These are phyloP conservation scores for Pythium oligandrum DNA, from an alignment of 352 stramenopile species.

Conservation along the genomic window DNA sequence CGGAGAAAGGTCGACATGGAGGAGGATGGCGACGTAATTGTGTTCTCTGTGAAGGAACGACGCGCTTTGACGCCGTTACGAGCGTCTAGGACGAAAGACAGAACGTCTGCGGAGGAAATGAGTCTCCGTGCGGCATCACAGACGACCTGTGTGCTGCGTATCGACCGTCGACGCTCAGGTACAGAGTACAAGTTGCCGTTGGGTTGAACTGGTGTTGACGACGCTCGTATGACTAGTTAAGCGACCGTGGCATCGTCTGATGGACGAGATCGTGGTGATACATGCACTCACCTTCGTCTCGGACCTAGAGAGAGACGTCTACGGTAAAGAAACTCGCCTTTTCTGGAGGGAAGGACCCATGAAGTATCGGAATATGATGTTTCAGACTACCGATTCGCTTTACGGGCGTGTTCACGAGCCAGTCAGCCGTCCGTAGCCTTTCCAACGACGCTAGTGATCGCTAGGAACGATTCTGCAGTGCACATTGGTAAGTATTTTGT, in stretches of 20 bases:
- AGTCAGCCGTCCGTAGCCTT: too few relatives aligned
- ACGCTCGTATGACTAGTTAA: neutral
- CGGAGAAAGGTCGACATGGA: neutral
- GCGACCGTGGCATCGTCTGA: conserved; percentile 3
- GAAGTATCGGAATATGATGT: too few relatives aligned
- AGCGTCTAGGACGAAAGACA: neutral
- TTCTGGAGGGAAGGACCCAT: neutral
- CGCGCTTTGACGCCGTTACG: neutral
- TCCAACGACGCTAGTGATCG: too few relatives aligned
- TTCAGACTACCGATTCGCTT: conserved; percentile 1
- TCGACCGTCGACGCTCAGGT: conserved; percentile 12
- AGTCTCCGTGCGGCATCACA: too few relatives aligned
- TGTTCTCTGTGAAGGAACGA: conserved; percentile 6
- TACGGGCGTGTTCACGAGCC: too few relatives aligned
- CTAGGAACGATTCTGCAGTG: too few relatives aligned
- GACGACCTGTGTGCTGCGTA: conserved; percentile 9
- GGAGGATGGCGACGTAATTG: conserved; percentile 8
- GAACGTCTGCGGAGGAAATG: neutral
- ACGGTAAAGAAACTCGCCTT: neutral
- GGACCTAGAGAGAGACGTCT: conserved; percentile 9
- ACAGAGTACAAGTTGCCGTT: neutral
- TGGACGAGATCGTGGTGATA: neutral
- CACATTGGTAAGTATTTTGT: too few relatives aligned
- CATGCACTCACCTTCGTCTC: conserved; percentile 7
- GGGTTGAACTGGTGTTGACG: neutral